Base-by-base conservation (phyloP, 495 filamentous ascomycete genomes). In the Aspergillus heteromorphus region DNA sequence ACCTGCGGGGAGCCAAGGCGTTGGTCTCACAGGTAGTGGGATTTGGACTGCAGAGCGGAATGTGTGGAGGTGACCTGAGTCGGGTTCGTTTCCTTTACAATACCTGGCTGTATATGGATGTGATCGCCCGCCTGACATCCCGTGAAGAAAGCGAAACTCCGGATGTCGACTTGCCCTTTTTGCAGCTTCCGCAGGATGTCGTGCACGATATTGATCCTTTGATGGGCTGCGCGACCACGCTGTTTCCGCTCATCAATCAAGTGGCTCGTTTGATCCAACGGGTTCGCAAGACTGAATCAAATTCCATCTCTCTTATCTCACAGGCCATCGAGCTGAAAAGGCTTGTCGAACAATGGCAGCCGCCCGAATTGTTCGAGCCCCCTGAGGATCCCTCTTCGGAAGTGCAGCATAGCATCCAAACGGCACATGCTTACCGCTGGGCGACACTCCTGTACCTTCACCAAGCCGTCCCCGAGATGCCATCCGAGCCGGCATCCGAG, bases 61-160 rank as follows among this genome's bases (percentile, higher is more conserved):
- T 69, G 56, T 52, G 47, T 19, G 52, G 62, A 16, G 65, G 77
- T 17, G 80, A 85, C 25, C 65, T 83, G 16, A 68, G 74, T 38
- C 68, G 86, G 9, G 69, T 91, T 45, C 79, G 79, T 36, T 91
- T 91, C 60, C 70, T 92, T 36, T 86, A 86, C 65, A 91, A 88
- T 64, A 84, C 86, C 8, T 91, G 83, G 83, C 76, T 90, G 16
- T 92, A 91, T 59, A 87, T 90, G 83, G 87, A 92, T 68, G 88
- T 91, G 31, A 85, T 92, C 55, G 84, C 87, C 18, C 82, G 86
- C 10, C 68, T 92, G 29, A 91, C 87, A 0, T 85, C 86, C 13
- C 69, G 84, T 18, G 82, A 83, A 50, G 79, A 81, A 4, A 80
- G 83, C 17, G 79, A 82, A 1, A 68, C 71, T 13, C 76, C 75